Percentiles rank a stretch among this genome's conserved stretches.
phyloP scores from a whole-genome alignment of 176 grass and related monocot genomes.

The Cymbopogon citratus region DNA sequence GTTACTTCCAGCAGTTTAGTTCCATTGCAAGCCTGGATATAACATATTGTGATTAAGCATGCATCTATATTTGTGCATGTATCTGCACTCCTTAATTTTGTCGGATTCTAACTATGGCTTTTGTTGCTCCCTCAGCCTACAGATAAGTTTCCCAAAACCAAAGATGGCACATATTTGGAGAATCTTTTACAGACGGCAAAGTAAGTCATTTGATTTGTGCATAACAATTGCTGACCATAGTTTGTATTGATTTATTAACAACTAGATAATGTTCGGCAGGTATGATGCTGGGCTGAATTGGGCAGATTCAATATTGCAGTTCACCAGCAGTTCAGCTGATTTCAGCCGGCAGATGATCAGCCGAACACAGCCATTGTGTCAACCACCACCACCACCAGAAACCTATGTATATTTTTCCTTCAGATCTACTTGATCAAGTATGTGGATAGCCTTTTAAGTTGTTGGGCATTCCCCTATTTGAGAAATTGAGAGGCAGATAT shows the following conservation, averaged over 20 bases:
- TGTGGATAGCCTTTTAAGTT: background rate
- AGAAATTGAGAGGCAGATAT: background rate
- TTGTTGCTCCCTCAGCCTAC: slow-evolving; percentile 8
- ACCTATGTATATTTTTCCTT: background rate
- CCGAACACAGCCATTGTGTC: too few relatives aligned
- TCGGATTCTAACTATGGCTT: background rate
- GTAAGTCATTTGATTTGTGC: slow-evolving; percentile 20
- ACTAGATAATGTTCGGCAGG: too few relatives aligned
- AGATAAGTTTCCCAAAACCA: slow-evolving; percentile 20
- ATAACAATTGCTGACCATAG: background rate
- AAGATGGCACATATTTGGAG: slow-evolving; percentile 39
- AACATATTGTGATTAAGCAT: background rate
- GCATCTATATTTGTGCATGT: slow-evolving; percentile 2
- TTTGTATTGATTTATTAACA: background rate
- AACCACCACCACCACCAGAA: background rate
- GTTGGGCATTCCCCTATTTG: background rate
- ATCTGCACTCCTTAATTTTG: background rate
- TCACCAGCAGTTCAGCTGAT: too few relatives aligned
- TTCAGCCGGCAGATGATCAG: too few relatives aligned
- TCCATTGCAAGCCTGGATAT: background rate
- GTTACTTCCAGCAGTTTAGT: background rate
- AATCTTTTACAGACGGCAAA: slow-evolving; percentile 34
- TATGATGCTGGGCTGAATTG: too few relatives aligned
- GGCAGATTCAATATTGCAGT: too few relatives aligned
- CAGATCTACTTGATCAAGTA: background rate